Percentiles rank a stretch among this genome's conserved stretches.
Conservation (phyloP, 2,329 filamentous ascomycete genomes). For the Aspergillus pseudoviridinutans region DNA sequence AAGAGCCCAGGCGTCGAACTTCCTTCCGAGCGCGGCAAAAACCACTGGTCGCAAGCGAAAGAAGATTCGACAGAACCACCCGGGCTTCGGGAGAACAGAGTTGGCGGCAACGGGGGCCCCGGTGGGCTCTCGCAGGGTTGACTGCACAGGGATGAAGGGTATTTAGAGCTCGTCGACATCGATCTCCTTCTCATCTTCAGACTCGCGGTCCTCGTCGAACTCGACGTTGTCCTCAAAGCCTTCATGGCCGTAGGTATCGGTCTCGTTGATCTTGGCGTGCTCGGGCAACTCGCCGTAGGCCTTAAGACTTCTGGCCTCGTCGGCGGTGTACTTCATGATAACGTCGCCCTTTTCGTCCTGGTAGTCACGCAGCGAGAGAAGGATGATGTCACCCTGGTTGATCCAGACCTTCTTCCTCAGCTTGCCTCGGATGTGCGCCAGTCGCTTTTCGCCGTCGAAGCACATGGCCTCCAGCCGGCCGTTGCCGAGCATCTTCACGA, state of each 20-base stretch:
- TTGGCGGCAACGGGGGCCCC: slow-evolving; percentile 15
- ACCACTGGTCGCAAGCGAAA: slow-evolving; percentile 9
- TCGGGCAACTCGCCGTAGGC: slow-evolving; percentile 97
- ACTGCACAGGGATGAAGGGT: slow-evolving; percentile 27
- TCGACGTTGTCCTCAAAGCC: slow-evolving; percentile 98
- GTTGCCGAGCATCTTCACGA: slow-evolving; percentile 94
- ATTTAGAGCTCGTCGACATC: slow-evolving; percentile 92
- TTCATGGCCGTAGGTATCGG: slow-evolving; percentile 82
- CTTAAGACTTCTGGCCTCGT: slow-evolving; percentile 93
- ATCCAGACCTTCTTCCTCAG: slow-evolving; percentile 99
- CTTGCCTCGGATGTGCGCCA: slow-evolving; percentile 87
- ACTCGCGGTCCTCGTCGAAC: slow-evolving; percentile 88
- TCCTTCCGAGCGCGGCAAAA: slow-evolving; percentile 8
- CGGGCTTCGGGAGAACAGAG: not conserved
- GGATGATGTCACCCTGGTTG: slow-evolving; percentile 95
- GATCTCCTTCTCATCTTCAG: slow-evolving; percentile 70
- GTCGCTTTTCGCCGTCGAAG: slow-evolving; percentile 88
- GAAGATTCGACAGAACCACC: slow-evolving; percentile 4
- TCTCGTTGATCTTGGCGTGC: slow-evolving; percentile 99
- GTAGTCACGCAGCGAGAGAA: slow-evolving; percentile 83
- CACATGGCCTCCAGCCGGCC: slow-evolving; percentile 88
- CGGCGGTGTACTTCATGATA: slow-evolving; percentile 91
- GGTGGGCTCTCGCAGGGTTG: slow-evolving; percentile 27
- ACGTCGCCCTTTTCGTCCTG: slow-evolving; percentile 92
- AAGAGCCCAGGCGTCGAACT: slow-evolving; percentile 4